A percentile compares a stretch with the other conserved stretches of the same genome.
These are phyloP conservation scores for Suillus sp. DNA, from an alignment of 768 basidiomycete genomes.

Conservation along the genomic window DNA sequence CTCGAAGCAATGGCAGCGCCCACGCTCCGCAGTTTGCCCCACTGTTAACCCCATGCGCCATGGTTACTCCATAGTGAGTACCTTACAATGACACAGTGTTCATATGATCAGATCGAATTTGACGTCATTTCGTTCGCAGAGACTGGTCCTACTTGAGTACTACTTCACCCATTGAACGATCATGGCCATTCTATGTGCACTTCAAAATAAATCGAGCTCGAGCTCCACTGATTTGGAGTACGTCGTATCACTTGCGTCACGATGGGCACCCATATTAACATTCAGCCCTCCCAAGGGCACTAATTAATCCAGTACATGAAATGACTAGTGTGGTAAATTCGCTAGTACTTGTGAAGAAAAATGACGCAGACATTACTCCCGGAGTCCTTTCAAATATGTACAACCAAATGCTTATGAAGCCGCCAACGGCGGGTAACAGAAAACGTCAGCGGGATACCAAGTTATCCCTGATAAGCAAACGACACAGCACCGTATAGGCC, in stretches of 20 bases:
- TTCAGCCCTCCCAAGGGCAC: constrained; percentile 13
- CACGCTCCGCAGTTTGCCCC: not conserved
- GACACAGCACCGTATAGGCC: constrained; percentile 93
- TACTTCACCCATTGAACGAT: not conserved
- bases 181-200: no score
- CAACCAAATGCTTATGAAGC: not conserved
- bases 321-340: not conserved
- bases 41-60: not conserved
- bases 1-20: not conserved
- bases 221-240: not conserved
- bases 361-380: constrained; percentile 1
- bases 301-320: constrained; percentile 14
- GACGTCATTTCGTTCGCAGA: not conserved
- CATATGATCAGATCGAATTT: not conserved
- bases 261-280: constrained; percentile 3
- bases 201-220: not conserved
- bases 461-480: constrained; percentile 88
- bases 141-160: no score
- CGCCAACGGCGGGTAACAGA: not conserved
- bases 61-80: no score
- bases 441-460: not conserved
- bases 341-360: not conserved
- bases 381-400: not conserved
- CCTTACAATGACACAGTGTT: no score
- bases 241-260: not conserved